These are phyloP conservation scores for Metroxylon sagu DNA, from an alignment of 176 grass and related monocot species.

Conservation along the genomic window DNA sequence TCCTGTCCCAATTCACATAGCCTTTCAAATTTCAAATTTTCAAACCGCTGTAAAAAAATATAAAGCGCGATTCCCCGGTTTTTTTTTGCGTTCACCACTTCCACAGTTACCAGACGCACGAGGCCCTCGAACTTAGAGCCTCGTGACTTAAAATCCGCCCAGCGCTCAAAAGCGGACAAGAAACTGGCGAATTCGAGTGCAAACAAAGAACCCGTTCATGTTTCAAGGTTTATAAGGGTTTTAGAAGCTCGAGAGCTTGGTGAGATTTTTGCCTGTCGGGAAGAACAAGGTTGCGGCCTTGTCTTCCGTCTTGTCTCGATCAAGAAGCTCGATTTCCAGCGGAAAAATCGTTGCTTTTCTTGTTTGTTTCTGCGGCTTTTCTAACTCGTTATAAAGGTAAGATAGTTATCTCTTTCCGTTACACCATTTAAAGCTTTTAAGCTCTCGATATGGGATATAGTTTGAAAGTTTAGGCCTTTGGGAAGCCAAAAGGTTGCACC, in stretches of 20 bases:
- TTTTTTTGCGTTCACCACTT: not conserved
- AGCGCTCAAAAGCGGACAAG: not conserved
- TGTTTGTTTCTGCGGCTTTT: too few species aligned
- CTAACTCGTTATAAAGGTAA: too few species aligned
- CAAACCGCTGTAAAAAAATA: not conserved
- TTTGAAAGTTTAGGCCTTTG: too few species aligned
- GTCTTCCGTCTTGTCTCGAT: too few species aligned
- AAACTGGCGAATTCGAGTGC: not conserved
- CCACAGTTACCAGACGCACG: not conserved
- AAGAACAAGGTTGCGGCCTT: too few species aligned
- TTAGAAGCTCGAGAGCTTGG: not conserved
- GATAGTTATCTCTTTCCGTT: too few species aligned
- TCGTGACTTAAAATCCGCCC: slow-evolving; percentile 21
- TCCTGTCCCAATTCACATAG: not conserved
- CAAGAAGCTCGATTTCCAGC: too few species aligned
- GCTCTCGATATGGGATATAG: too few species aligned
- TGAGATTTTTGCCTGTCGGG: too few species aligned
- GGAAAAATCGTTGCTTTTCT: too few species aligned
- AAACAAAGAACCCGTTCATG: not conserved
- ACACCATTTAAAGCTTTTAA: too few species aligned
- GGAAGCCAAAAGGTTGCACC: too few species aligned
- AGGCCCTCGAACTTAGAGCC: slow-evolving; percentile 17
- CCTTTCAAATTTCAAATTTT: slow-evolving; percentile 27
- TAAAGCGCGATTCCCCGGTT: not conserved
- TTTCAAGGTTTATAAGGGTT: not conserved